Evolutionary conservation across 106 monocot genomes (phyloP).

Genomic region (Acorus gramineus): DNA sequence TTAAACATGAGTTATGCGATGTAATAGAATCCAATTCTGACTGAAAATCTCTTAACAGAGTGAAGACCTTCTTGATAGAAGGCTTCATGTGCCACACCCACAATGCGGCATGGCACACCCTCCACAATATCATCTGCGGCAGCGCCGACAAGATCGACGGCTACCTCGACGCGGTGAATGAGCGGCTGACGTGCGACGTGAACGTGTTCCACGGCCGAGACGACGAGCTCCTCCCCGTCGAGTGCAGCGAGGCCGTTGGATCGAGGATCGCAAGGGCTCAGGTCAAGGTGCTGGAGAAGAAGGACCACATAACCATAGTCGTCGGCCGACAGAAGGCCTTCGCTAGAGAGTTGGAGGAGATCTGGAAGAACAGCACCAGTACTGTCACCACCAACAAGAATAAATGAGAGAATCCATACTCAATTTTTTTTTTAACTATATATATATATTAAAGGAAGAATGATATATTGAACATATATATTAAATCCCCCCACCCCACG

Average conservation of each 20-base stretch:
- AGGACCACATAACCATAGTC: constrained; percentile 65
- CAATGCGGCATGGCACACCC: constrained; percentile 65
- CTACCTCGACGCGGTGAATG: constrained; percentile 41
- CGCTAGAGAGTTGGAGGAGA: constrained; percentile 53
- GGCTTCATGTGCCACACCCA: constrained; percentile 68
- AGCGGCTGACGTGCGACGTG: constrained; percentile 47
- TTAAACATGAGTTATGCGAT: too few species aligned
- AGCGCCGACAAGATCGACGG: constrained; percentile 51
- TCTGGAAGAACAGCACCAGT: constrained; percentile 29
- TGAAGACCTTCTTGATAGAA: constrained; percentile 62
- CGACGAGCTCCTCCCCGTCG: constrained; percentile 58
- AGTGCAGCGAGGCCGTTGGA: constrained; percentile 53
- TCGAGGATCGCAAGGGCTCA: constrained; percentile 42
- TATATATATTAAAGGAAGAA: too few species aligned
- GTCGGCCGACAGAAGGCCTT: constrained; percentile 55
- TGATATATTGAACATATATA: too few species aligned
- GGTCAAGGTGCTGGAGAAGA: constrained; percentile 42
- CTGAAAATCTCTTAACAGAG: constrained; percentile 10
- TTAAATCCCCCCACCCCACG: too few species aligned
- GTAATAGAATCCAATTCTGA: neutral
- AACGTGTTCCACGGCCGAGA: constrained; percentile 51
- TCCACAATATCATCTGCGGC: constrained; percentile 81
- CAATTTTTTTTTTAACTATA: neutral
- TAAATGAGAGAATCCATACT: neutral
- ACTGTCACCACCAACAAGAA: neutral